These are phyloP conservation scores for Cladosporium sp. DNA, from an alignment of 2,329 filamentous ascomycete species.

Conservation along the genomic window DNA sequence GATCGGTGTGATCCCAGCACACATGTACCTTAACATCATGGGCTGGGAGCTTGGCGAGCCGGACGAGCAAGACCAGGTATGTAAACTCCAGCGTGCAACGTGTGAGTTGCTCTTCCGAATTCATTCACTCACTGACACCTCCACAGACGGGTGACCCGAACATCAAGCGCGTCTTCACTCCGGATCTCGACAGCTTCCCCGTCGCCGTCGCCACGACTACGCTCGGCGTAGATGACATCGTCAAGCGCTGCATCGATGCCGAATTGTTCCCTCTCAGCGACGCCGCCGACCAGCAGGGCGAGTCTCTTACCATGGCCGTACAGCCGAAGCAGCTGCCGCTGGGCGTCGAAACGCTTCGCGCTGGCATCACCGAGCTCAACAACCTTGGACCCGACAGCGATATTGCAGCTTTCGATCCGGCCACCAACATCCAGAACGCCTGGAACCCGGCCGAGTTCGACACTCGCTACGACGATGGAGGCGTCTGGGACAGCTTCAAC, in stretches of 20 bases:
- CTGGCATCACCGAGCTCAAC: slow-evolving; percentile 9
- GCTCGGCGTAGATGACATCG: slow-evolving; percentile 34
- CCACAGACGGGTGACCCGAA: slow-evolving; percentile 6
- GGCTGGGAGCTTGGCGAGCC: slow-evolving; percentile 42
- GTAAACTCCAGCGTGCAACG: not conserved
- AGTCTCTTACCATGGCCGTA: slow-evolving; percentile 22
- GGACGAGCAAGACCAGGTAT: slow-evolving; percentile 12
- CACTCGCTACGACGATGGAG: not conserved
- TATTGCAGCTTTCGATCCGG: slow-evolving; percentile 13
- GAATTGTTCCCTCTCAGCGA: slow-evolving; percentile 25
- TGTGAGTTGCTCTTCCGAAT: not conserved
- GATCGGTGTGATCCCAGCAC: slow-evolving; percentile 45
- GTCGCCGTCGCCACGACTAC: slow-evolving; percentile 23
- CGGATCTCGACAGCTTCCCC: slow-evolving; percentile 19
- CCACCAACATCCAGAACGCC: slow-evolving; percentile 11
- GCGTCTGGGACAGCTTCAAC: slow-evolving; percentile 10
- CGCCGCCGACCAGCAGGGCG: slow-evolving; percentile 11
- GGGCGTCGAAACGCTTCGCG: not conserved
- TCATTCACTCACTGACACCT: not conserved
- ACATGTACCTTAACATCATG: slow-evolving; percentile 43
- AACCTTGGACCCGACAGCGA: slow-evolving; percentile 8
- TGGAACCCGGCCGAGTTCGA: not conserved
- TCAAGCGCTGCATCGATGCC: slow-evolving; percentile 24
- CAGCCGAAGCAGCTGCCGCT: not conserved
- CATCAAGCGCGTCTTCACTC: slow-evolving; percentile 15